Evolutionary conservation across 2,329 filamentous ascomycete genomes (phyloP).

Genomic region (Ascomycota sp.): DNA sequence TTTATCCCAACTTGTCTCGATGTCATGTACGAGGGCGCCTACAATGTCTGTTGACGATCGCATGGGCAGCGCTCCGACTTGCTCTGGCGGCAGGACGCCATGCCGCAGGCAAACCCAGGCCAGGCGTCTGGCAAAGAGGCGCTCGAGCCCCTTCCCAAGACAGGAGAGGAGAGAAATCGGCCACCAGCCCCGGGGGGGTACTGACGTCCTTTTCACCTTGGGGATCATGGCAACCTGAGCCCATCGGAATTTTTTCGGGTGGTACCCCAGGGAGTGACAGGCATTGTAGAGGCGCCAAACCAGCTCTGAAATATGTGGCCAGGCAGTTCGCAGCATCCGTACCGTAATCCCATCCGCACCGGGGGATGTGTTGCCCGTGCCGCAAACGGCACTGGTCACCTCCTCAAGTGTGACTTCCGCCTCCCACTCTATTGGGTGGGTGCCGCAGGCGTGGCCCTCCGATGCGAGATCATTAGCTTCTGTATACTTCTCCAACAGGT

Average conservation of each 20-base stretch:
- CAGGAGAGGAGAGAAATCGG: constrained; percentile 9
- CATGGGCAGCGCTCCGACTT: constrained; percentile 7
- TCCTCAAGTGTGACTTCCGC: constrained; percentile 4
- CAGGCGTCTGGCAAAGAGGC: constrained; percentile 6
- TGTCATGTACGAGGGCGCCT: constrained; percentile 4
- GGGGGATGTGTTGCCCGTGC: constrained; percentile 5
- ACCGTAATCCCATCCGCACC: constrained; percentile 6
- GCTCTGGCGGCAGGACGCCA: constrained; percentile 5
- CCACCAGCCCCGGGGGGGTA: constrained; percentile 4
- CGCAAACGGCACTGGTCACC: constrained; percentile 3
- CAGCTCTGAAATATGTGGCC: not conserved
- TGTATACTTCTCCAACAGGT: too few species aligned
- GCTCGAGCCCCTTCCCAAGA: too few species aligned
- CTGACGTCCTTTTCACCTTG: constrained; percentile 6
- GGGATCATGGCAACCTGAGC: constrained; percentile 8
- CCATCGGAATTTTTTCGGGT: constrained; percentile 5
- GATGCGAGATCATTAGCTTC: too few species aligned
- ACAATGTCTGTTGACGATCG: constrained; percentile 5
- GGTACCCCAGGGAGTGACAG: constrained; percentile 4
- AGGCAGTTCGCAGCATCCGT: constrained; percentile 3
- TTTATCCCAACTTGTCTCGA: constrained; percentile 5
- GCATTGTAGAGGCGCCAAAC: constrained; percentile 4
- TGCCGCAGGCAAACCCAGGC: constrained; percentile 5
- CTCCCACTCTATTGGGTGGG: too few species aligned
- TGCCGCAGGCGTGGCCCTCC: too few species aligned